Conservation (phyloP, 192 early-diverging fungal genomes). For the Coemansia sp. region DNA sequence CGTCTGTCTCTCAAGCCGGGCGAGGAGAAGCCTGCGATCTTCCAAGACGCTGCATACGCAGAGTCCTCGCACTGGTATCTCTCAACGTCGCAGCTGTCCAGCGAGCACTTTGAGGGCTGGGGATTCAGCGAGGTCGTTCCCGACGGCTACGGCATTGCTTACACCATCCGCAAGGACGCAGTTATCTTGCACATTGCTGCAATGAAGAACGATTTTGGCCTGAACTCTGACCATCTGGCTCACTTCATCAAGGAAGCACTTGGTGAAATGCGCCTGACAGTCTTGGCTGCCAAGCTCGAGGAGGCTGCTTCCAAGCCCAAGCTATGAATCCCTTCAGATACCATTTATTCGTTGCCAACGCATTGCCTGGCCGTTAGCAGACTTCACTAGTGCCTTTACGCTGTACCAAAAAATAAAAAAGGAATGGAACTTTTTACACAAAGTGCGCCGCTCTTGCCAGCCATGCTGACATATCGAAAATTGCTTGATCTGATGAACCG, state of each 20-base stretch:
- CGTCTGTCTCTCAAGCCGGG: constrained; percentile 70
- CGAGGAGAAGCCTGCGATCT: constrained; percentile 83
- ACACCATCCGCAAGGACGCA: constrained; percentile 87
- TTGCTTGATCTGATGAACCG: too few relatives aligned
- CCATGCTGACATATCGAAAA: too few relatives aligned
- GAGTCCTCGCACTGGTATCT: constrained; percentile 87
- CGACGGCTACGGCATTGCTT: constrained; percentile 91
- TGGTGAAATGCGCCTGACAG: constrained; percentile 79
- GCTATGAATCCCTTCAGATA: constrained; percentile 15
- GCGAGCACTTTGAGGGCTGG: constrained; percentile 92
- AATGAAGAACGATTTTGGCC: constrained; percentile 61
- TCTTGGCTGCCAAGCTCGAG: constrained; percentile 47
- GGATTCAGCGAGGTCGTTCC: constrained; percentile 87
- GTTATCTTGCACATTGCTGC: constrained; percentile 89
- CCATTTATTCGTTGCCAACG: too few relatives aligned
- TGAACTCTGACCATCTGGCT: constrained; percentile 66
- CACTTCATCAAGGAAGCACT: constrained; percentile 87
- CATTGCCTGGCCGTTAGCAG: too few relatives aligned
- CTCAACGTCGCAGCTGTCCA: constrained; percentile 89
- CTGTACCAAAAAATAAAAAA: too few relatives aligned
- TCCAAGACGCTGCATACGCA: constrained; percentile 80
- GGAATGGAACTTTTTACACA: too few relatives aligned
- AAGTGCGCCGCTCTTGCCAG: too few relatives aligned
- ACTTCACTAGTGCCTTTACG: too few relatives aligned
- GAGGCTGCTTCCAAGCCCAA: constrained; percentile 36